These are phyloP conservation scores for Trichoderma parareesei DNA, from an alignment of 495 filamentous ascomycete species.

Conservation along the genomic window DNA sequence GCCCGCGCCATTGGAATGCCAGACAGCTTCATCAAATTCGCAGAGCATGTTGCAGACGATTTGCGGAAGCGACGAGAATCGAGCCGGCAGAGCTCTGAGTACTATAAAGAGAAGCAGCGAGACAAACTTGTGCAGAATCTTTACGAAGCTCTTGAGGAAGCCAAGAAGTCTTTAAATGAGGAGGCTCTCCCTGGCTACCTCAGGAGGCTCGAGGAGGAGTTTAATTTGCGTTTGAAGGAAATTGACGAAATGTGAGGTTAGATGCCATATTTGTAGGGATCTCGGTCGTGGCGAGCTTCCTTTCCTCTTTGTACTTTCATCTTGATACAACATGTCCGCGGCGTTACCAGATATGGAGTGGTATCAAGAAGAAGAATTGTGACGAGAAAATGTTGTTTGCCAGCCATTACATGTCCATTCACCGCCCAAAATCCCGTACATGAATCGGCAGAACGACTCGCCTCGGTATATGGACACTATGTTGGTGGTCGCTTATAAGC, in stretches of 20 bases:
- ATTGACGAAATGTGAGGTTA: neutral
- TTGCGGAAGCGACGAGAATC: slow-evolving; percentile 45
- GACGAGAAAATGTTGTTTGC: no score
- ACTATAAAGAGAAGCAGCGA: slow-evolving; percentile 48
- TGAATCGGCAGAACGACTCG: no score
- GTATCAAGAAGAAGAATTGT: no score
- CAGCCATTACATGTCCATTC: no score
- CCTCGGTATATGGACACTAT: no score
- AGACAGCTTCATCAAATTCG: slow-evolving; percentile 53
- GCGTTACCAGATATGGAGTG: no score
- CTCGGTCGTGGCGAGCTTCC: no score
- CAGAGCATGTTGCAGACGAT: slow-evolving; percentile 52
- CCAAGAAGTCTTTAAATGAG: slow-evolving; percentile 54
- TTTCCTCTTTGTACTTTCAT: no score
- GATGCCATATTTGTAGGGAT: no score
- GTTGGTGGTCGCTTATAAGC: no score
- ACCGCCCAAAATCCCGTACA: no score
- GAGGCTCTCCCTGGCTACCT: slow-evolving; percentile 56
- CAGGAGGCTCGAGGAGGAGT: slow-evolving; percentile 64
- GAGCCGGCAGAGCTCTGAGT: slow-evolving; percentile 47
- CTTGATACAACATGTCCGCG: no score
- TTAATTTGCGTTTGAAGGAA: slow-evolving; percentile 55
- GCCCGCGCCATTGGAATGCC: slow-evolving; percentile 72
- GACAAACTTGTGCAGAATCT: slow-evolving; percentile 68
- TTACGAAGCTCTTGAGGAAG: slow-evolving; percentile 66